Conservation (phyloP, 2,329 filamentous ascomycete genomes). For the Hirsutella thompsonii region DNA sequence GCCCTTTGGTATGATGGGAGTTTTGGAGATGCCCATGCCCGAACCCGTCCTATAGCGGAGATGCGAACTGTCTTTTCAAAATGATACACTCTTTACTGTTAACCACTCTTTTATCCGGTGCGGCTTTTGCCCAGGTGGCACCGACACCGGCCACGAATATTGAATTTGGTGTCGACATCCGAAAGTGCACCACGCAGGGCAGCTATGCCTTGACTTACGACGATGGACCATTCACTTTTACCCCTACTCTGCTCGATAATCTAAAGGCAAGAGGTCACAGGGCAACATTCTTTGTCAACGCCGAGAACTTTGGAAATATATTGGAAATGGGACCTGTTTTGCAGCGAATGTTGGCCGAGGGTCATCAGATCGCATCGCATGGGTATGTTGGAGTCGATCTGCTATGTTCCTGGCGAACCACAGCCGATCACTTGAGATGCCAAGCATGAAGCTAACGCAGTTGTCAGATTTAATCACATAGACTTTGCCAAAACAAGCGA, state of each 20-base stretch:
- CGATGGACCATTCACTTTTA: constrained; percentile 24
- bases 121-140: neutral
- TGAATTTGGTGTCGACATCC: constrained; percentile 7
- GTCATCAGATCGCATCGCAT: constrained; percentile 43
- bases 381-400: constrained; percentile 13
- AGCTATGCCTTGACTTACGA: constrained; percentile 25
- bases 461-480: constrained; percentile 16
- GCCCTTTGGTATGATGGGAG: neutral
- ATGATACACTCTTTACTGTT: neutral
- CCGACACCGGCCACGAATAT: neutral
- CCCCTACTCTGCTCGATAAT: constrained; percentile 17
- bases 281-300: constrained; percentile 16
- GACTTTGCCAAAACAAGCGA: constrained; percentile 17
- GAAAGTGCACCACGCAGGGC: constrained; percentile 11
- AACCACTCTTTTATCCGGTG: neutral
- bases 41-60: too few relatives aligned
- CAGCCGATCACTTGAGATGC: too few relatives aligned
- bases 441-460: neutral
- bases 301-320: constrained; percentile 8
- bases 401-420: too few relatives aligned
- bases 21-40: neutral
- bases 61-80: too few relatives aligned
- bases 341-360: constrained; percentile 27
- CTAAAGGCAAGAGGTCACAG: constrained; percentile 11
- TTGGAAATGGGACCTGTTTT: constrained; percentile 7